Conservation (phyloP, 2,329 filamentous ascomycete species). For the Stenocarpella maydis region DNA sequence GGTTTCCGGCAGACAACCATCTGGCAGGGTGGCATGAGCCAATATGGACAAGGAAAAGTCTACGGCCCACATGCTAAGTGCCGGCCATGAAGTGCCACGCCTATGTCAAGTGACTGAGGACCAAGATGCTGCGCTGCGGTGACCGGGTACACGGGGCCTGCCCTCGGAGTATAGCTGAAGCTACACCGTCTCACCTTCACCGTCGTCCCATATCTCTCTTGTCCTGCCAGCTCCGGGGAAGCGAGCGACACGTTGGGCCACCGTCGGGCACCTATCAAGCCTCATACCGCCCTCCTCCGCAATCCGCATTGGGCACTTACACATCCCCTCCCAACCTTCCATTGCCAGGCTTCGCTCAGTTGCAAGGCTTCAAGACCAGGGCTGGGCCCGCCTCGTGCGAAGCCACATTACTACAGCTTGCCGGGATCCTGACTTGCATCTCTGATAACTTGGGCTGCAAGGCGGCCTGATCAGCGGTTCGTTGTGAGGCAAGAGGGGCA, state of each 20-base stretch:
- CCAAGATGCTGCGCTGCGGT: slow-evolving; percentile 10
- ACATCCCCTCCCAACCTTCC: slow-evolving; percentile 8
- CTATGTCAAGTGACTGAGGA: slow-evolving; percentile 19
- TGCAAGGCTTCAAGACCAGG: slow-evolving; percentile 11
- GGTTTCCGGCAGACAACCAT: slow-evolving; percentile 15
- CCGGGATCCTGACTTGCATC: slow-evolving; percentile 17
- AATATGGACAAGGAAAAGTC: neutral
- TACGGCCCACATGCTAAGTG: slow-evolving; percentile 5
- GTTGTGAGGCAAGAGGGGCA: slow-evolving; percentile 9
- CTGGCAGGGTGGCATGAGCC: neutral
- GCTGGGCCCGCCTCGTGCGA: neutral
- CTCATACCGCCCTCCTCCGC: slow-evolving; percentile 1
- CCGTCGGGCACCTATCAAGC: slow-evolving; percentile 23
- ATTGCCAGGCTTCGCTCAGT: slow-evolving; percentile 12
- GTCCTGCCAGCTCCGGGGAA: neutral
- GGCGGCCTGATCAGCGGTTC: slow-evolving; percentile 23
- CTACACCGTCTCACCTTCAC: slow-evolving; percentile 8
- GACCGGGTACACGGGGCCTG: neutral
- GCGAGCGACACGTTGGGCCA: slow-evolving; percentile 19
- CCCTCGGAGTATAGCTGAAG: slow-evolving; percentile 12
- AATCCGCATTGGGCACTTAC: slow-evolving; percentile 16
- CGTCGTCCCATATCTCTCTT: slow-evolving; percentile 9
- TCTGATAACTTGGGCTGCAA: slow-evolving; percentile 6
- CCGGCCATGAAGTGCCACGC: slow-evolving; percentile 9
- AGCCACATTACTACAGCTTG: neutral